Evolutionary conservation across 2,329 filamentous ascomycete genomes (phyloP).

Genomic region (Tolypocladium sp.): DNA sequence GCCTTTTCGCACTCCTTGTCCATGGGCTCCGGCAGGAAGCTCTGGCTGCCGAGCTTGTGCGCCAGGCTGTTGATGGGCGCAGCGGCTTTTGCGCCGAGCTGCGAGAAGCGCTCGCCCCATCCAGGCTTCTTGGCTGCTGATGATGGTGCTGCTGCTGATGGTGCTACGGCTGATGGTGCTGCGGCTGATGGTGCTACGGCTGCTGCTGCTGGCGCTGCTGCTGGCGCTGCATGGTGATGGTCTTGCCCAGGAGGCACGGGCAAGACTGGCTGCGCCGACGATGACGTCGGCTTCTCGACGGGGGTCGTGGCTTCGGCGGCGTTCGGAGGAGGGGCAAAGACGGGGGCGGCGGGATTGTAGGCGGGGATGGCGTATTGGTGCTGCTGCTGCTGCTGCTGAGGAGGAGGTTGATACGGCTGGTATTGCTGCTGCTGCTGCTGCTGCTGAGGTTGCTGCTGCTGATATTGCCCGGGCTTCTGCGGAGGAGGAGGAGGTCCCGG

Average conservation of each 20-base stretch:
- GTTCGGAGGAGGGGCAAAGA: slow-evolving; percentile 18
- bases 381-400: slow-evolving; percentile 2
- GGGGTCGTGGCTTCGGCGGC: background rate
- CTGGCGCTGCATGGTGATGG: background rate
- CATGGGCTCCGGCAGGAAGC: slow-evolving; percentile 76
- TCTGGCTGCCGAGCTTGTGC: slow-evolving; percentile 74
- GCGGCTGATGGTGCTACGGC: background rate
- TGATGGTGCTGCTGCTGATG: slow-evolving; percentile 1
- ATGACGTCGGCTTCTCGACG: background rate
- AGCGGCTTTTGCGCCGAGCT: slow-evolving; percentile 38
- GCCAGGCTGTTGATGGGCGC: slow-evolving; percentile 72
- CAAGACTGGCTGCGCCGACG: background rate
- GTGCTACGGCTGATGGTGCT: slow-evolving; percentile 1
- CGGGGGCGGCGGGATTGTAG: slow-evolving; percentile 19
- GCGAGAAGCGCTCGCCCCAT: slow-evolving; percentile 21
- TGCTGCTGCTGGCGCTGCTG: background rate
- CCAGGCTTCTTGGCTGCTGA: slow-evolving; percentile 6
- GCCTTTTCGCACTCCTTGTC: slow-evolving; percentile 61
- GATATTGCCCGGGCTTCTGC: background rate
- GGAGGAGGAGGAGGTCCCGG: slow-evolving; percentile 6
- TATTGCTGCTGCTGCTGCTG: slow-evolving; percentile 3
- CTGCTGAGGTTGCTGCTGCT: slow-evolving; percentile 9
- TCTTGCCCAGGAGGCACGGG: background rate
- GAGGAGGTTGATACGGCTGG: slow-evolving; percentile 3
- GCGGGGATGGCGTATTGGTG: slow-evolving; percentile 16